A percentile compares a stretch with the other conserved stretches of the same genome.
These are phyloP conservation scores for Rhodotorula sphaerocarpa DNA, from an alignment of 768 basidiomycete genomes.

Conservation along the genomic window DNA sequence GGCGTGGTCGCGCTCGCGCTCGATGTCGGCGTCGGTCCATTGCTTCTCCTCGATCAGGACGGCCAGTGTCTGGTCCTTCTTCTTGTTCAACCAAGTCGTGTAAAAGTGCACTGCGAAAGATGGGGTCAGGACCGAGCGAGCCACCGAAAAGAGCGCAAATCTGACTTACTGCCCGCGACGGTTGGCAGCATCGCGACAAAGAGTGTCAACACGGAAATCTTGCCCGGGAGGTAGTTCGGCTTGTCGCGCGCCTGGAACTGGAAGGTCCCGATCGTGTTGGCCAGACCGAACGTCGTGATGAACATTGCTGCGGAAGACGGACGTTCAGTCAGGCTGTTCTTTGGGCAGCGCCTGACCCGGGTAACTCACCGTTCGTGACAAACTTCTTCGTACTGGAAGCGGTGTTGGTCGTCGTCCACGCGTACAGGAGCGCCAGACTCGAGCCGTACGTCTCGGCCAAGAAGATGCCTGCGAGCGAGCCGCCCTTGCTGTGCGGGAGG, in stretches of 20 bases:
- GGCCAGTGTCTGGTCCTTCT: constrained; percentile 44
- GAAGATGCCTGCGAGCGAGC: constrained; percentile 51
- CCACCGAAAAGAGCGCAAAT: no score
- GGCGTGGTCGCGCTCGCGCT: constrained; percentile 54
- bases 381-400: constrained; percentile 61
- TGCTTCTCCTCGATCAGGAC: constrained; percentile 49
- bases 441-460: constrained; percentile 52
- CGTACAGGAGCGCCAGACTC: constrained; percentile 55
- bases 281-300: constrained; percentile 39
- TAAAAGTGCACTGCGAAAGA: constrained; percentile 57
- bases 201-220: constrained; percentile 58
- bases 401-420: constrained; percentile 60
- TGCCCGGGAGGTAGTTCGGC: constrained; percentile 57
- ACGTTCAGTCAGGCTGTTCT: no score
- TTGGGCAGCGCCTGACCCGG: no score
- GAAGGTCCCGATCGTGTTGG: constrained; percentile 58
- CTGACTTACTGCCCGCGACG: constrained; percentile 48
- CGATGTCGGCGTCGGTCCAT: constrained; percentile 56
- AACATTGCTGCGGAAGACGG: no score
- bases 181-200: constrained; percentile 52
- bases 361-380: constrained; percentile 20
- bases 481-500: constrained; percentile 49
- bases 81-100: constrained; percentile 52
- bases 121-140: no score
- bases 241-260: constrained; percentile 59